Base-by-base conservation (phyloP, 164 flowering plant species). In the Echeveria elegans region DNA sequence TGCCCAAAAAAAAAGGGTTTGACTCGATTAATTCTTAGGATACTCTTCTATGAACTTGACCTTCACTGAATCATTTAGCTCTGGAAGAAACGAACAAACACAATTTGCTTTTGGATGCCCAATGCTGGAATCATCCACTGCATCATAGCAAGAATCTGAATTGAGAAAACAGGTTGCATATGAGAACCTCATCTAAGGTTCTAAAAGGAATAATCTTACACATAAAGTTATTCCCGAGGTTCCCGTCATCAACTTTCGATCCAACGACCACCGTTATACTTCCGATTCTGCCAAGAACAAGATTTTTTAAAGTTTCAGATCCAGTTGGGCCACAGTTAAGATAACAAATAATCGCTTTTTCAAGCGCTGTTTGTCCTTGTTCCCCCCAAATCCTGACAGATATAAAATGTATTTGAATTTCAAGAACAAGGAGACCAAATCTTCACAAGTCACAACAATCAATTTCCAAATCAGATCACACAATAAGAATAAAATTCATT, bases 261-360 rank as follows among this genome's bases (percentile, higher is more conserved):
- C 96, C 97, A 77, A 91, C 98, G 60, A 94, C 77, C 40, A 89
- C 84, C 0, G 99, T 91, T 67, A 94, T 88, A 72, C 96, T 88
- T 71, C 97, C 97, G 76, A 94, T 74, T 59, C 99, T 97, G 66
- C 96, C 99, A 76, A 94, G 97, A 62, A 94, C 97, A 69, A 94
- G 89, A 78, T 94, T 94, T 65, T 94, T 91, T 66, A 94, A 74
- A n/a, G 97, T 81, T 74, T 94, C 99, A 1, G 96, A 88, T 58
- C 99, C 99, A 56, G 99, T 94, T 23, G 99, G 99, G 32, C 99
- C 99, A 72, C 97, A 91, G 66, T 91, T 91, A 36, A 94, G 88
- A 70, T 91, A 80, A 72, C 99, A 94, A 58, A 94, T 80, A 70
- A 89, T 88, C 58, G 97, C 89, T 65, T 86, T 87, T 80, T 91